Evolutionary conservation across 1,139 yeast genomes (phyloP).

Genomic region (Diutina siamensis): DNA sequence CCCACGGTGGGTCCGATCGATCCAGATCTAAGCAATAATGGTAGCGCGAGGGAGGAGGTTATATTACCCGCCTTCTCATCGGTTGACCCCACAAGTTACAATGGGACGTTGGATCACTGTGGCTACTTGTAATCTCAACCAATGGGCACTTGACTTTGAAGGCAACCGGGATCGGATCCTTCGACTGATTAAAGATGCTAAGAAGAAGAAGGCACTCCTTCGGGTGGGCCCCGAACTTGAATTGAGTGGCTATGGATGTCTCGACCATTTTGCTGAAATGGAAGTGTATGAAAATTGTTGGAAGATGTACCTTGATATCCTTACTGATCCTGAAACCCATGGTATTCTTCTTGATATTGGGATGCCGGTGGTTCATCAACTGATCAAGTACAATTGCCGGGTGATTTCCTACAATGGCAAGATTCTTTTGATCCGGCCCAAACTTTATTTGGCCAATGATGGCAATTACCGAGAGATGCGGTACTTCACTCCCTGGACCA

Average conservation of each 20-base stretch:
- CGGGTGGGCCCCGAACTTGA: conserved; percentile 97
- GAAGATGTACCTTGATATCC: conserved; percentile 81
- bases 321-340: conserved; percentile 51
- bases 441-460: conserved; percentile 86
- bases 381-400: conserved; percentile 86
- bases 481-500: conserved; percentile 88
- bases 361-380: conserved; percentile 83
- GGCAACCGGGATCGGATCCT: conserved; percentile 90
- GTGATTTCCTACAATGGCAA: conserved; percentile 67
- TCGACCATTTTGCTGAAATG: conserved; percentile 88
- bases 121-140: conserved; percentile 70
- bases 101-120: conserved; percentile 25
- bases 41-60: neutral
- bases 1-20: too few species aligned
- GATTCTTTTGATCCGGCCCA: conserved; percentile 82
- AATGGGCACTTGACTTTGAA: conserved; percentile 98
- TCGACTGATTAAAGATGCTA: conserved; percentile 69
- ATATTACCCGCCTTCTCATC: neutral
- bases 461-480: conserved; percentile 98
- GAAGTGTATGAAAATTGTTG: conserved; percentile 85
- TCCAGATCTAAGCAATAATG: neutral
- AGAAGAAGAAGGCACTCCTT: conserved; percentile 59
- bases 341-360: conserved; percentile 85
- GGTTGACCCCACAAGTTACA: neutral
- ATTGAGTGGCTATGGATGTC: conserved; percentile 88